These are phyloP conservation scores for Betula pendula DNA, from an alignment of 306 rosid species.

Conservation along the genomic window DNA sequence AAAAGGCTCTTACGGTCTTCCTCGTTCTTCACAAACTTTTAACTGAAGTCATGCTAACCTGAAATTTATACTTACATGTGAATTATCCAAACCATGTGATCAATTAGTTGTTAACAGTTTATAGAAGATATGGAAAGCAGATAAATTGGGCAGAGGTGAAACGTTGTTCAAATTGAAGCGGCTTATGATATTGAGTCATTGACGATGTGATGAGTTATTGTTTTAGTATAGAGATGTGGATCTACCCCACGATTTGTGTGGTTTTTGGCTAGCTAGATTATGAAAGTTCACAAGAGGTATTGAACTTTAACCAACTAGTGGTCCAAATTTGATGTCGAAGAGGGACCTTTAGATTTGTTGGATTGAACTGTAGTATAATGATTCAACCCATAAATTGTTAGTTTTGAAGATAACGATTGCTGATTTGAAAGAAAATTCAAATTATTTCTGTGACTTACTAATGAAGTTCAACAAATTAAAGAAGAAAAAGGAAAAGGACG, in stretches of 20 bases:
- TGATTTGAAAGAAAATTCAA: not conserved
- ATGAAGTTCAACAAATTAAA: not conserved
- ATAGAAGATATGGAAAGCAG: not conserved
- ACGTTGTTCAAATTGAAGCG: too few species aligned
- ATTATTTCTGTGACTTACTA: not conserved
- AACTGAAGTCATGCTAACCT: slow-evolving; percentile 9
- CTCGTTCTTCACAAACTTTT: slow-evolving; percentile 28
- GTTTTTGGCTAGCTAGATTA: not conserved
- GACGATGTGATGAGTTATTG: slow-evolving; percentile 15
- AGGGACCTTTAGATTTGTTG: slow-evolving; percentile 3
- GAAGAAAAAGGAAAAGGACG: slow-evolving; percentile 2
- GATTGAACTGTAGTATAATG: not conserved
- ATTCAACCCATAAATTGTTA: not conserved
- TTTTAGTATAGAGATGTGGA: slow-evolving; percentile 31
- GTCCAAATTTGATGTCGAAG: slow-evolving; percentile 31
- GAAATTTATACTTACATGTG: not conserved
- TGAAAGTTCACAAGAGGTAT: slow-evolving; percentile 5
- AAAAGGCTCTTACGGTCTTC: not conserved
- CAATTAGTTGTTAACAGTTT: slow-evolving; percentile 4
- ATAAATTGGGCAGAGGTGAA: not conserved
- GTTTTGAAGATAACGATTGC: not conserved
- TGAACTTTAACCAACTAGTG: slow-evolving; percentile 24
- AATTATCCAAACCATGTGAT: not conserved
- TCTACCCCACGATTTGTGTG: not conserved
- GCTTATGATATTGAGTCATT: too few species aligned